Evolutionary conservation across 129 eudicot genomes (phyloP).

Genomic region (Silybum marianum): DNA sequence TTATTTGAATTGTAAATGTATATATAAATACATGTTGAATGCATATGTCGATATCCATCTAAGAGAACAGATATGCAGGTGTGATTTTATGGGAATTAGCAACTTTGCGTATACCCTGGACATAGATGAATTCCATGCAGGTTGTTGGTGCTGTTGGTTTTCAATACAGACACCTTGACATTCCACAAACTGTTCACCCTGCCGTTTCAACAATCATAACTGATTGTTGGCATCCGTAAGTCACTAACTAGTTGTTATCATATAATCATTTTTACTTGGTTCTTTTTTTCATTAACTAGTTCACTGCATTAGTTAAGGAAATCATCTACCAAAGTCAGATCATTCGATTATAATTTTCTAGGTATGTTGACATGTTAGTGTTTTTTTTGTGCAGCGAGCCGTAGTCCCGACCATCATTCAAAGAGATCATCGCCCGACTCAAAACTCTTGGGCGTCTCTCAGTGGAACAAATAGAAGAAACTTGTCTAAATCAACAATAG

Average conservation of each 20-base stretch:
- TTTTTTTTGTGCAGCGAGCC: conserved; percentile 51
- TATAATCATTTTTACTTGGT: neutral
- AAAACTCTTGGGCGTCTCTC: conserved; percentile 51
- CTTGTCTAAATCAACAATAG: conserved; percentile 27
- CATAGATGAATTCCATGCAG: conserved; percentile 91
- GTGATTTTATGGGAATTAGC: conserved; percentile 92
- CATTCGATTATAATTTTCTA: too few relatives aligned
- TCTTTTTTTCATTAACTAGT: too few relatives aligned
- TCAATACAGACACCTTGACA: conserved; percentile 70
- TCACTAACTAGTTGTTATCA: neutral
- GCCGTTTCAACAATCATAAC: conserved; percentile 53
- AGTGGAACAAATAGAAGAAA: conserved; percentile 42
- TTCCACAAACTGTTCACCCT: conserved; percentile 67
- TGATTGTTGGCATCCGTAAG: conserved; percentile 83
- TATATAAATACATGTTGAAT: neutral
- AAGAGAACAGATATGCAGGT: conserved; percentile 35
- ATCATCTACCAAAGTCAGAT: too few relatives aligned
- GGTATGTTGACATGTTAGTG: neutral
- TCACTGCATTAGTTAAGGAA: too few relatives aligned
- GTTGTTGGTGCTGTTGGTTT: conserved; percentile 97
- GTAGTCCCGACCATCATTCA: conserved; percentile 64
- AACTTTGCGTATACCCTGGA: conserved; percentile 88
- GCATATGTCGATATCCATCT: conserved; percentile 16
- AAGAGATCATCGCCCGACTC: conserved; percentile 66
- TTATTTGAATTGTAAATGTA: neutral